Base-by-base conservation (phyloP, 345 rosid species). In the Lumnitzera littorea region DNA sequence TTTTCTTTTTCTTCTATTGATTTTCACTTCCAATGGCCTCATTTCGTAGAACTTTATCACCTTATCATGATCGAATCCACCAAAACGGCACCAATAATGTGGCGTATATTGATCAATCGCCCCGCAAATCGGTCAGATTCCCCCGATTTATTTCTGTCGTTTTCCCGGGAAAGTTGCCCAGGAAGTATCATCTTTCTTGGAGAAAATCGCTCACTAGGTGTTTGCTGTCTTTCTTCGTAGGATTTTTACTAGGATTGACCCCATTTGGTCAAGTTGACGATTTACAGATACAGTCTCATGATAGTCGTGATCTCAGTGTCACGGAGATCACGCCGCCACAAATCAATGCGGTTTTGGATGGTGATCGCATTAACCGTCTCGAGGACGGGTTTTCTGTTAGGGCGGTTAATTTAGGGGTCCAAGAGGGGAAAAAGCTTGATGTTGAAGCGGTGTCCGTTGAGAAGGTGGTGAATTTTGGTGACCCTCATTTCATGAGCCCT, bases 1-100 rank as follows among this genome's bases (percentile, higher is more conserved):
- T 58, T 14, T 62, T 43, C 17, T 16, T 9, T 61, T 51, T 61
- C 31, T 46, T 36, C 11, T 61, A 24, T 36, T 51, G 56, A 36
- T 48, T 29, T 31, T 52, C 24, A 24, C 53, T 16, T 14, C 29
- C 43, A 56, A 89, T 89, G 99, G 96, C 95, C 41, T 92, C 99
- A 17, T 61, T 87, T 78, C 89, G 99, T 57, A 85, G 99, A 65
- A 84, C 97, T 58, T 86, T 87, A 55, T 92, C 98, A 48, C 96
- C 94, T 2, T 64, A 72, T 67, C 86, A 69, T 58, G 88, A 87
- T 68, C 92, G 92, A 15, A 56, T 76, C 0, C 75, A 72, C 66
- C 81, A 67, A 53, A 81, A 78, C 63, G 88, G 89, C 14, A 76
- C 70, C 20, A 66, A 78, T 27, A 68, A 63, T 52, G 61, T 78